These are phyloP conservation scores for Oryza glaberrima DNA, from an alignment of 176 grass and related monocot genomes.

Conservation along the genomic window DNA sequence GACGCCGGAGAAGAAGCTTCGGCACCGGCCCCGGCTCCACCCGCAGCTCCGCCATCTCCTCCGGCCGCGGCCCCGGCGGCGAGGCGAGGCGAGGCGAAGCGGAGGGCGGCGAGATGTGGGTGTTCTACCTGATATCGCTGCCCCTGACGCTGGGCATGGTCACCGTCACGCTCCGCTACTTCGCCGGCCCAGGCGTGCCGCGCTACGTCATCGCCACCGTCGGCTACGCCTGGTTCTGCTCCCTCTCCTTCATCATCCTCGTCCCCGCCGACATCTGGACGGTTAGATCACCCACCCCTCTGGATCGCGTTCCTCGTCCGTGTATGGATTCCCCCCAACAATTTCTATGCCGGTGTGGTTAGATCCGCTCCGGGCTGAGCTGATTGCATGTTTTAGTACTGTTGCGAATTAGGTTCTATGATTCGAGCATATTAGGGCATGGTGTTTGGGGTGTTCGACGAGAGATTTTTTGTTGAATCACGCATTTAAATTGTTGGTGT, in stretches of 20 bases:
- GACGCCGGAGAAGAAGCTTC: slow-evolving; percentile 47
- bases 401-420: slow-evolving; percentile 17
- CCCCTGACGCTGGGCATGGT: slow-evolving; percentile 99
- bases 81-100: not conserved
- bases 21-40: slow-evolving; percentile 30
- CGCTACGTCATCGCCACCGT: slow-evolving; percentile 85
- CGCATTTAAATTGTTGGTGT: slow-evolving; percentile 22
- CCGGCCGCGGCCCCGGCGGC: slow-evolving; percentile 23
- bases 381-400: slow-evolving; percentile 33
- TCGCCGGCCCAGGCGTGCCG: slow-evolving; percentile 91
- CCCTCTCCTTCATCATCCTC: slow-evolving; percentile 98
- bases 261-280: slow-evolving; percentile 99
- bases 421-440: not conserved
- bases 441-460: not conserved
- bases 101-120: slow-evolving; percentile 74
- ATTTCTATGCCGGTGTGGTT: slow-evolving; percentile 4
- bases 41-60: not conserved
- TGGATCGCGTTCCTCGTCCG: not conserved
- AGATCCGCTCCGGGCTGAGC: slow-evolving; percentile 40
- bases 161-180: slow-evolving; percentile 90
- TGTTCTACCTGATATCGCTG: slow-evolving; percentile 97
- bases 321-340: not conserved
- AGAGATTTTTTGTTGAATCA: not conserved
- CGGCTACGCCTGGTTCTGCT: slow-evolving; percentile 99
- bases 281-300: slow-evolving; percentile 58